Evolutionary conservation across 805 yeast genomes (phyloP).

Genomic region (Tetrapisispora iriomotensis): DNA sequence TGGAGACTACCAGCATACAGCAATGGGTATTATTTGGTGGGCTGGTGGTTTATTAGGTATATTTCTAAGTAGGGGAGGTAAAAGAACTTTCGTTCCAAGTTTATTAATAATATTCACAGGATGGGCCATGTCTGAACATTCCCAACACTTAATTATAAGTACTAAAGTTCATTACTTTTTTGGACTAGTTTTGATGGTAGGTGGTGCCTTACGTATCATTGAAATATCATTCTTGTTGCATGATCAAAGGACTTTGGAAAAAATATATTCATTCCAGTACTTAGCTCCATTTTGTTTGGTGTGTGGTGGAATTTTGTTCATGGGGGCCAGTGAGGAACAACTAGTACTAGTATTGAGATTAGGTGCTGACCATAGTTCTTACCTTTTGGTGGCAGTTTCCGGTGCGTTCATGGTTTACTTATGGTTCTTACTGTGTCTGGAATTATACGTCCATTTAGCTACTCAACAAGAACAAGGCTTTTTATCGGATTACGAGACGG

Average conservation of each 20-base stretch:
- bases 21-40: conserved; percentile 97
- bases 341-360: conserved; percentile 55
- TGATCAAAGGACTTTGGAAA: conserved; percentile 44
- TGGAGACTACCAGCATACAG: conserved; percentile 91
- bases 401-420: conserved; percentile 65
- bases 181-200: conserved; percentile 69
- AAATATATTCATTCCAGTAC: conserved; percentile 67
- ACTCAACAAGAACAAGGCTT: conserved; percentile 8
- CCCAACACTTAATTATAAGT: conserved; percentile 63
- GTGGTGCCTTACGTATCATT: conserved; percentile 65
- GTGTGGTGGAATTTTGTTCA: conserved; percentile 70
- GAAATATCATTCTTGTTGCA: conserved; percentile 71
- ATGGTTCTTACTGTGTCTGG: conserved; percentile 53
- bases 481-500: conserved; percentile 6
- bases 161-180: conserved; percentile 84
- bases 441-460: conserved; percentile 43
- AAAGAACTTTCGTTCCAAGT: conserved; percentile 71
- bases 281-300: conserved; percentile 75
- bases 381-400: conserved; percentile 58
- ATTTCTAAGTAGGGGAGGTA: conserved; percentile 56
- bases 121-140: conserved; percentile 88
- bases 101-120: conserved; percentile 80
- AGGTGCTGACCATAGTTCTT: conserved; percentile 80
- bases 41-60: conserved; percentile 84
- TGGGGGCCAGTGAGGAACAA: conserved; percentile 92